Base-by-base conservation (phyloP, 2,329 filamentous ascomycete species). In the Stemphylium vesicarium region DNA sequence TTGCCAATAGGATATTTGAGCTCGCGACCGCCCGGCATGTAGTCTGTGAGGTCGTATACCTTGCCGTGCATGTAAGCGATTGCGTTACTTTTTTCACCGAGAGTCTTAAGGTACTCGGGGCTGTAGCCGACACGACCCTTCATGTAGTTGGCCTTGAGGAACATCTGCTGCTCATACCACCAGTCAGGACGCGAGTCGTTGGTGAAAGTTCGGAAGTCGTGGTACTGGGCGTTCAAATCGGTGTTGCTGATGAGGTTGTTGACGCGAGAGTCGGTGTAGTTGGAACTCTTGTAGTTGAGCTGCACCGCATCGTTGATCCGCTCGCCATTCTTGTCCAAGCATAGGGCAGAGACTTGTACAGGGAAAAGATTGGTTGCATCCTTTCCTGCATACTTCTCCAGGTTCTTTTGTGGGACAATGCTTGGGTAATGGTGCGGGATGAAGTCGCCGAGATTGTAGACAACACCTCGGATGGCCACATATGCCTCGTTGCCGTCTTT, bases 311-410 rank as follows among this genome's bases (percentile, higher is more conserved):
- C 84, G 68, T 91, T 83, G 42, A 89, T 75, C 38, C 38, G 33
- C 8, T 87, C 71, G 18, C 89, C 90, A 61, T 87, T 82, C 29
- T 84, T 85, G 54, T 94, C 95, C 56, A 89, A 85, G 76, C 95
- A 99, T 33, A 99, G 83, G 38, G 94, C 92, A 4, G 89, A 96
- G 13, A 99, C 94, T 74, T 99, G 95, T 0, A 99, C 83, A 0
- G 96, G 95, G 79, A 99, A 99, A 10, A 99, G 82, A 35, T 84
- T 81, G 18, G 91, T 96, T n/a, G 93, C 88, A 69, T 99, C 96
- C 38, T 86, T 79, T 48, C 95, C 95, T 42, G 90, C 93, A 66
- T 98, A 99, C 65, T 90, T 88, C 60, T 89, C 80, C 41, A 98
- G 77, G 7, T 82, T 78, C 59, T 86, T 86, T 31, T 81, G 69